Evolutionary conservation across 495 filamentous ascomycete genomes (phyloP), one percentile per base, ranked within the genome.

Genomic region (Penicillium desertorum): DNA sequence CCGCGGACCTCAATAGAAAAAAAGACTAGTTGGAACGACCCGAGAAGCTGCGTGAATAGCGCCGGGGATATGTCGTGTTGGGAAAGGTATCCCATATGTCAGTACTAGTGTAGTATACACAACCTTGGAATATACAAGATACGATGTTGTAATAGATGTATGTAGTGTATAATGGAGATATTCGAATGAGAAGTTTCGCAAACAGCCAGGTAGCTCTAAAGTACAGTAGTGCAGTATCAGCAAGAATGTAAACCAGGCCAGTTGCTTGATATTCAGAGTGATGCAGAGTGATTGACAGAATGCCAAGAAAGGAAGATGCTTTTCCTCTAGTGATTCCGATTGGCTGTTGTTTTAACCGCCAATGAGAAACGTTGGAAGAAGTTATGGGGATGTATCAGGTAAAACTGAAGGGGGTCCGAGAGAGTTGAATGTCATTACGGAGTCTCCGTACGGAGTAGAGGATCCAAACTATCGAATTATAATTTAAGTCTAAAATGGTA

Each of bases 271-370:
- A 12, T 22, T 36, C 5, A 30, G 43, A 9, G 44, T 3, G 7
- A 14, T 22, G 23, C 11, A 30, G 43, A 9, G 44, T 8, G 7
- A 32, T 4, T 3, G 29, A 30, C 36, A 42, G 2, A 42, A 27
- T 29, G 50, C 36, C 34, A 42, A 29, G 50, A 23, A 17, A 51
- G 0, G 1, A 29, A 46, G 14, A 34, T 29, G 8, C 23, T 4
- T 42, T 29, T 6, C 8, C 19, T 14, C 5, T 30, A 10, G 3
- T 5, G 5, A 7, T 39, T 41, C 49, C 49, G 50, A 42, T 52
- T 52, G 50, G 50, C 25, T 29, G 50, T 12, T 11, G 5, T 52
- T 29, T 29, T 16, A 19, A 19, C 50, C 36, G n/a, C 50, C 50
- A 42, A 52, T 42, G 2, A 52, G 12, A 52, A 41, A 2, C 36